Evolutionary conservation across 257 asterid genomes (phyloP).

Genomic region (Solanum chilense): DNA sequence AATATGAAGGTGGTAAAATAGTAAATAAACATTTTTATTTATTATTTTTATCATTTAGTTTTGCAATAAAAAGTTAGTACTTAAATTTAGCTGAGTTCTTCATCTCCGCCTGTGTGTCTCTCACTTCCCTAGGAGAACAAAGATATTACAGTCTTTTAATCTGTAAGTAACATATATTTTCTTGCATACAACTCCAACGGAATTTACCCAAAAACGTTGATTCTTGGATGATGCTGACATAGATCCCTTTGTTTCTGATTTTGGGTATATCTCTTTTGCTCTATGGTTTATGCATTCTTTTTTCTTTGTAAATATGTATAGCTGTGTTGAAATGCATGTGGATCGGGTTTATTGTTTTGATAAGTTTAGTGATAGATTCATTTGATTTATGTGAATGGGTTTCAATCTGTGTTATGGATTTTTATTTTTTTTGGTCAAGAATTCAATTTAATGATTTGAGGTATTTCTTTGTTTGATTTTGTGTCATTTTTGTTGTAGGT

Average conservation of each 20-base stretch:
- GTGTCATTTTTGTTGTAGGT: not conserved
- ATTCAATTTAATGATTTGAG: not conserved
- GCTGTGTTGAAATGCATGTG: not conserved
- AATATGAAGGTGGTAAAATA: not conserved
- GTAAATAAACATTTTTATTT: not conserved
- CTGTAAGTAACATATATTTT: not conserved
- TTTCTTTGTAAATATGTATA: not conserved
- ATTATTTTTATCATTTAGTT: not conserved
- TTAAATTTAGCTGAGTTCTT: not conserved
- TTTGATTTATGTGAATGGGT: not conserved
- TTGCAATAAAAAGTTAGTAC: not conserved
- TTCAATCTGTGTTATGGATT: not conserved
- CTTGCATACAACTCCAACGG: not conserved
- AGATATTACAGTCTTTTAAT: not conserved
- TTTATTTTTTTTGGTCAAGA: not conserved
- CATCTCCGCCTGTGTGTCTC: not conserved
- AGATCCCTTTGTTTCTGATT: not conserved
- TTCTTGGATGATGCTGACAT: not conserved
- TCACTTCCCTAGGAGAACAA: not conserved
- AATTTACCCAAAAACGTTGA: not conserved
- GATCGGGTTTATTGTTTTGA: not conserved
- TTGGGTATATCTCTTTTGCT: not conserved
- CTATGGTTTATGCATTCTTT: not conserved
- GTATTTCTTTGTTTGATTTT: not conserved
- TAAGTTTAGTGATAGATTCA: not conserved